Evolutionary conservation across 805 yeast species (phyloP), one percentile per base, ranked within the genome.

Genomic region (Komagataella mondaviorum): DNA sequence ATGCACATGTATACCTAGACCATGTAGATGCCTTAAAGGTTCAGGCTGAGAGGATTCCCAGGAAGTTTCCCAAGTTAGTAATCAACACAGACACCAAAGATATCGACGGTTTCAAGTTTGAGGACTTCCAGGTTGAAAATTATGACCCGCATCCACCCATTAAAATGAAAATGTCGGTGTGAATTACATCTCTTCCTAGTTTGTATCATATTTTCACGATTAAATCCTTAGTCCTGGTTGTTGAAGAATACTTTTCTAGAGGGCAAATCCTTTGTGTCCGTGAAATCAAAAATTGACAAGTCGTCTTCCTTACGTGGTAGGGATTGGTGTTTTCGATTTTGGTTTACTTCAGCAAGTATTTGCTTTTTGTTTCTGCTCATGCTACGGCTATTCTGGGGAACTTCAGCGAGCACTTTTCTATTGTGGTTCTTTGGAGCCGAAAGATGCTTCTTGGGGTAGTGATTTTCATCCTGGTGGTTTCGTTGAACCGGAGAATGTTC

Each of bases 151-250:
- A 88, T 61, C 77, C 80, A 2, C 81, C 81, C 55, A 91, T 93
- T 58, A 86, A 85, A 57, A 93, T 93, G 99, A 85, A 87, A 59
- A 93, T 93, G 99, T 89, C 97, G 63, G 99, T 93, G 24, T 93
- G 72, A 65, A 20, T 10, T 17, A 17, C 44, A 49, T 30, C 17
- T 23, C 6, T 18, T 43, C 23, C n/a, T 17, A 20, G 4, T 18
- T 30, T 23, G 16, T 22, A 14, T 17, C 36, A 46, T 22, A n/a
- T 16, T 23, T 14, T 48, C 10, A 39, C 17, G 1, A 8, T 12
- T 22, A 53, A 49, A 45, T 8, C 36, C 36, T 30, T 14, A 30
- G 14, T 4, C 14, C 14, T 14, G 39, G 14, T 14, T 30, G 5
- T 30, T 10, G 5, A 8, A 8, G 5, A 8, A 12, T 30, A 14